These are phyloP conservation scores for Saturnispora besseyi DNA, from an alignment of 805 yeast genomes.

Conservation along the genomic window DNA sequence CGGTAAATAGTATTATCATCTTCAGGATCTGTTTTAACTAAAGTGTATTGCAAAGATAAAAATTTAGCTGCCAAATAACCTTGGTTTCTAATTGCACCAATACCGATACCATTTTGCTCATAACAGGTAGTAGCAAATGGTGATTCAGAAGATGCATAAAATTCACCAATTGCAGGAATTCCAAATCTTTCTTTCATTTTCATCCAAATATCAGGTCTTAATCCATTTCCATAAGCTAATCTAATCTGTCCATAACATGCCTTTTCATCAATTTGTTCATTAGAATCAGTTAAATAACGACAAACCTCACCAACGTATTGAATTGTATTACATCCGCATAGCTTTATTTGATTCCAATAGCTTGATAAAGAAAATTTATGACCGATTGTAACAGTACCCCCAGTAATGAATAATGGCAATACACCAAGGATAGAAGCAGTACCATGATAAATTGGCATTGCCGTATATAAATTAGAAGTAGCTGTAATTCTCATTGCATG, in stretches of 20 bases:
- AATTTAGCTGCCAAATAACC: slow-evolving; percentile 64
- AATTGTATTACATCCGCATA: slow-evolving; percentile 64
- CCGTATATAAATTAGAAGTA: slow-evolving; percentile 61
- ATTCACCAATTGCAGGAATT: slow-evolving; percentile 73
- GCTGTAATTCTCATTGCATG: slow-evolving; percentile 51
- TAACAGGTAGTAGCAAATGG: slow-evolving; percentile 80
- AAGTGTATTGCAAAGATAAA: slow-evolving; percentile 42
- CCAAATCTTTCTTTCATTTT: slow-evolving; percentile 70
- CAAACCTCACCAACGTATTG: slow-evolving; percentile 96
- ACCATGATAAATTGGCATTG: slow-evolving; percentile 94
- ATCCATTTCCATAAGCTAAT: slow-evolving; percentile 85
- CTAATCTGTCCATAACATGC: slow-evolving; percentile 31
- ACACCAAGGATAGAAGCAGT: slow-evolving; percentile 86
- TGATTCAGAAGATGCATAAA: slow-evolving; percentile 89
- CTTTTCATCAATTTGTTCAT: slow-evolving; percentile 18
- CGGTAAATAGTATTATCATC: slow-evolving; percentile 67
- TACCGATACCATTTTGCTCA: slow-evolving; percentile 52
- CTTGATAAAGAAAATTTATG: slow-evolving; percentile 75
- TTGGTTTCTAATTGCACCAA: slow-evolving; percentile 79
- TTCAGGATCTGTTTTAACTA: slow-evolving; percentile 72
- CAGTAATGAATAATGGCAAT: slow-evolving; percentile 48
- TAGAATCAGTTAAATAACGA: slow-evolving; percentile 59
- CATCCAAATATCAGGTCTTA: slow-evolving; percentile 82
- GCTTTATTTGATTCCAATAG: slow-evolving; percentile 82
- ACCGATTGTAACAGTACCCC: slow-evolving; percentile 71